A percentile compares a stretch with the other conserved stretches of the same genome.
Conservation (phyloP, 306 rosid species). For the Inga laurina region DNA sequence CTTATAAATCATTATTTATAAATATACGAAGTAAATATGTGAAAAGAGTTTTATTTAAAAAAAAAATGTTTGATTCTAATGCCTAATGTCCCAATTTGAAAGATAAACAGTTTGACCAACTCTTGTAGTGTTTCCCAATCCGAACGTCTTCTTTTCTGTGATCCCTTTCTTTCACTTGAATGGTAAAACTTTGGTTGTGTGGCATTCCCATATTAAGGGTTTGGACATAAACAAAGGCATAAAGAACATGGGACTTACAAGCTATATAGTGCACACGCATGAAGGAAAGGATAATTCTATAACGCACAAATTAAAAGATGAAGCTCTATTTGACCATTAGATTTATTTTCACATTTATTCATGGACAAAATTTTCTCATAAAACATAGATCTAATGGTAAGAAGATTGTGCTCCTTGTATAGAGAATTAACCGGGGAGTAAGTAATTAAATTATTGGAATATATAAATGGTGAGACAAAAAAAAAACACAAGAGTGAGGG, state of each 20-base stretch:
- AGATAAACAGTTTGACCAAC: conserved; percentile 44
- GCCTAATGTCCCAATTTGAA: too few species aligned
- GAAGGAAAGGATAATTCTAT: not conserved
- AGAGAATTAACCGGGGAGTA: not conserved
- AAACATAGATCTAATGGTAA: not conserved
- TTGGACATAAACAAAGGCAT: conserved; percentile 23
- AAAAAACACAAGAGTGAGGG: not conserved
- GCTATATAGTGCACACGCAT: not conserved
- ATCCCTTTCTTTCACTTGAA: conserved; percentile 25
- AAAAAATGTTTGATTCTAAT: too few species aligned
- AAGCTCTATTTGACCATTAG: not conserved
- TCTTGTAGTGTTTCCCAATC: conserved; percentile 37
- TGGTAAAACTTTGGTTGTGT: conserved; percentile 14
- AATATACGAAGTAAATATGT: too few species aligned
- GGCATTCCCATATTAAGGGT: not conserved
- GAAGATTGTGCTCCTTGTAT: not conserved
- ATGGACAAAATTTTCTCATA: not conserved
- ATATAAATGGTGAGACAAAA: conserved; percentile 39
- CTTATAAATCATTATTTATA: too few species aligned
- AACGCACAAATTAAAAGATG: not conserved
- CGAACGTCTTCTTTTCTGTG: not conserved
- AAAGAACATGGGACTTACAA: not conserved
- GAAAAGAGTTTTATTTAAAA: too few species aligned
- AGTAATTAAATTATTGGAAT: not conserved
- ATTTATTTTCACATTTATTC: not conserved